Evolutionary conservation across 139 green algal genomes (phyloP).

Genomic region (Nannochloris sp.): DNA sequence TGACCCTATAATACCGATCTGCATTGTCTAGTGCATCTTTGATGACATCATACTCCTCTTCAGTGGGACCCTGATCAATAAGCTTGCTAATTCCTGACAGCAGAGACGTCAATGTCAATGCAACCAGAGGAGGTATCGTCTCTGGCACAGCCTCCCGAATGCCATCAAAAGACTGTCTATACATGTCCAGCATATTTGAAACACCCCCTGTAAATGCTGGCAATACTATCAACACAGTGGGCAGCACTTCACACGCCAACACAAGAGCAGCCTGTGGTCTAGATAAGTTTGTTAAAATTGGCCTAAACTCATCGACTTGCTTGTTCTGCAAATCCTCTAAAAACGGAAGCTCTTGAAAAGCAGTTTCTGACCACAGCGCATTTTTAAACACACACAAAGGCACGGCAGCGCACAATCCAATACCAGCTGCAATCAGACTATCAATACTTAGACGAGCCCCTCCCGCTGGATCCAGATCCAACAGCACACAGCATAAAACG

Average conservation of each 20-base stretch:
- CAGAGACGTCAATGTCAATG: constrained; percentile 5
- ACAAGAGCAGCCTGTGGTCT: constrained; percentile 8
- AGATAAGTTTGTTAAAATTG: constrained; percentile 14
- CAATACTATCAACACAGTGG: constrained; percentile 21
- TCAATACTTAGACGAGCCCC: constrained; percentile 17
- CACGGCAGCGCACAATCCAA: constrained; percentile 9
- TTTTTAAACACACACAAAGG: constrained; percentile 20
- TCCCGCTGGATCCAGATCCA: constrained; percentile 17
- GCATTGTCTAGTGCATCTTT: constrained; percentile 26
- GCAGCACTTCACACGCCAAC: constrained; percentile 20
- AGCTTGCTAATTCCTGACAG: constrained; percentile 13
- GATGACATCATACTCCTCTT: constrained; percentile 28
- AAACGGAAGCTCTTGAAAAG: constrained; percentile 13
- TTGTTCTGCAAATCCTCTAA: constrained; percentile 20
- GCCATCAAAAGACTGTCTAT: constrained; percentile 1
- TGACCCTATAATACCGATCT: constrained; percentile 18
- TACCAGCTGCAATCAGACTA: neutral
- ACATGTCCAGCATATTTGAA: constrained; percentile 15
- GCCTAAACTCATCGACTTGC: constrained; percentile 12
- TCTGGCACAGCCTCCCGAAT: neutral
- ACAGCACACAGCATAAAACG: constrained; percentile 9
- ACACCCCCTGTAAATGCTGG: constrained; percentile 20
- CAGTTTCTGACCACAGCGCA: constrained; percentile 16
- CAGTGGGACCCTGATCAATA: neutral
- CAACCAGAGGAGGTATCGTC: constrained; percentile 1